These are phyloP conservation scores for Heliophila coronopifolia DNA, from an alignment of 441 rosid species.

Conservation along the genomic window DNA sequence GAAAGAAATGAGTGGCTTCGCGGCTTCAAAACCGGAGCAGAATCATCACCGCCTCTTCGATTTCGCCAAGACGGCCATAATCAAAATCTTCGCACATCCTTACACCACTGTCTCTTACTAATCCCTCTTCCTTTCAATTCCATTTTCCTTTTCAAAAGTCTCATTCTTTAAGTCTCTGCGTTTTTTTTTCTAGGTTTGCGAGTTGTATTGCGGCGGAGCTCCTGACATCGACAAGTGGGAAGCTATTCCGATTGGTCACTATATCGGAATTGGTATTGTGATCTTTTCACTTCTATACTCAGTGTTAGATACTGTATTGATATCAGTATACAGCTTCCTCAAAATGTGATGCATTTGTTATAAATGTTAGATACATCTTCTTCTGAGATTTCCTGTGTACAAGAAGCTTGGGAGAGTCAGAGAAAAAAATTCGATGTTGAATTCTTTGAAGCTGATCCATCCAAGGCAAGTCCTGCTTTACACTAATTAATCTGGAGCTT, in stretches of 20 bases:
- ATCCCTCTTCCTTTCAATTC: neutral
- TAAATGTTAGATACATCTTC: constrained; percentile 46
- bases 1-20: constrained; percentile 34
- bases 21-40: constrained; percentile 54
- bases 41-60: constrained; percentile 79
- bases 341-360: neutral
- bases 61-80: constrained; percentile 69
- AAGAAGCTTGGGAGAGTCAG: constrained; percentile 77
- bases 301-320: neutral
- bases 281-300: neutral
- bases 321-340: neutral
- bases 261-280: constrained; percentile 66
- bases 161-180: constrained; percentile 5
- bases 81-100: constrained; percentile 81
- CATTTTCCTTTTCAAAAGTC: constrained; percentile 7
- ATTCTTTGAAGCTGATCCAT: constrained; percentile 81
- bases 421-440: constrained; percentile 59
- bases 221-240: constrained; percentile 72
- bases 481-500: neutral
- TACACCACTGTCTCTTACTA: constrained; percentile 51
- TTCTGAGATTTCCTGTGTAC: constrained; percentile 52
- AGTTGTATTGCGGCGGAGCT: constrained; percentile 66
- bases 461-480: constrained; percentile 27
- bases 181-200: constrained; percentile 51
- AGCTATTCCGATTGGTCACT: constrained; percentile 55